Evolutionary conservation across 2,329 filamentous ascomycete species (phyloP).

Genomic region (Penicillium italicum): DNA sequence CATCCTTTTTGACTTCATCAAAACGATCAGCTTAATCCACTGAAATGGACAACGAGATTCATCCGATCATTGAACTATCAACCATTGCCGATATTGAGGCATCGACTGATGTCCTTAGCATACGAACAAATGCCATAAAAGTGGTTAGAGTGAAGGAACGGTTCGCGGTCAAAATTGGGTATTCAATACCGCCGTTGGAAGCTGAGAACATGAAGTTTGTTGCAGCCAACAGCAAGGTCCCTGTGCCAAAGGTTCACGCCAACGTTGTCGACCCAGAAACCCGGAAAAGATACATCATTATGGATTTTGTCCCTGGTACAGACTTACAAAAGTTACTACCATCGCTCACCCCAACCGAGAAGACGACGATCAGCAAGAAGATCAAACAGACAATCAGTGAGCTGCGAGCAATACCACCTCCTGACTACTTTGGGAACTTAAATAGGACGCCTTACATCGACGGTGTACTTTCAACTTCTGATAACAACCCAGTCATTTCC

Average conservation of each 20-base stretch:
- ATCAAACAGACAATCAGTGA: constrained; percentile 10
- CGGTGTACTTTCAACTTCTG: constrained; percentile 15
- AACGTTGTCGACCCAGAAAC: constrained; percentile 13
- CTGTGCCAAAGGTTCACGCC: constrained; percentile 4
- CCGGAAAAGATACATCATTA: constrained; percentile 19
- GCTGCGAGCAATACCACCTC: constrained; percentile 14
- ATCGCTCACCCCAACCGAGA: constrained; percentile 2
- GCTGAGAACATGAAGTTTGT: constrained; percentile 21
- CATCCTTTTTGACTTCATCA: no score
- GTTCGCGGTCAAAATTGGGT: constrained; percentile 20
- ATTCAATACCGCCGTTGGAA: constrained; percentile 14
- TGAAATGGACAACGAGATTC: background rate
- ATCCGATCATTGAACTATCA: constrained; percentile 2
- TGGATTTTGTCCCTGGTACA: constrained; percentile 13
- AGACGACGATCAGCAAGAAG: constrained; percentile 6
- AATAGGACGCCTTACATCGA: constrained; percentile 14
- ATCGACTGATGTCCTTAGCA: constrained; percentile 11
- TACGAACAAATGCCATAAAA: constrained; percentile 13
- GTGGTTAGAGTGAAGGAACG: constrained; percentile 18
- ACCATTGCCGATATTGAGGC: constrained; percentile 20
- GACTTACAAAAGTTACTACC: constrained; percentile 10
- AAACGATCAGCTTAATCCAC: no score
- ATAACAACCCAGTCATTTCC: constrained; percentile 10
- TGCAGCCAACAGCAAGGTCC: no score
- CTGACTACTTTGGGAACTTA: constrained; percentile 16